phyloP scores from a whole-genome alignment of 1,284 basidiomycete species.

The Ganoderma boninense region DNA sequence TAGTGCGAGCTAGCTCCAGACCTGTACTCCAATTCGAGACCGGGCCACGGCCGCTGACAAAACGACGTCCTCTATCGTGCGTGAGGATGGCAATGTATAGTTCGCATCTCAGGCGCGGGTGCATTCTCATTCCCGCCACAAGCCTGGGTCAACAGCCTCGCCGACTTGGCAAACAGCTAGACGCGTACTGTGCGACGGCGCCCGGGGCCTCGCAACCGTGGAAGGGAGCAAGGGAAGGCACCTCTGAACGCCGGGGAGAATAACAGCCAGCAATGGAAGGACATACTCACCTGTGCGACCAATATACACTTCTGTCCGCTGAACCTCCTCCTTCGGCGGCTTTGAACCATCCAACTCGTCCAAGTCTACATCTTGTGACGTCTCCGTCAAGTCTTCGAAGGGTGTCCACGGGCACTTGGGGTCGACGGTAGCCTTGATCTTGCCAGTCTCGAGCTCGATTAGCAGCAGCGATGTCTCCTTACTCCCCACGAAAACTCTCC shows the following conservation, averaged over 20 bases:
- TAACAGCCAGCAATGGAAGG: background rate
- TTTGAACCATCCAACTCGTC: conserved; percentile 76
- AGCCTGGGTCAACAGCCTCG: background rate
- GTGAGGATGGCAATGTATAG: no score
- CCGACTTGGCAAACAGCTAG: background rate
- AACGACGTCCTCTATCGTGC: no score
- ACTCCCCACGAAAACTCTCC: conserved; percentile 82
- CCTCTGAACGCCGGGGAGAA: background rate
- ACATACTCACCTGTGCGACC: conserved; percentile 81
- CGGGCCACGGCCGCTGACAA: no score
- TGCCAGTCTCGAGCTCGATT: conserved; percentile 85
- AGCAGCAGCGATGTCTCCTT: conserved; percentile 86
- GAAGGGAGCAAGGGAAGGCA: background rate
- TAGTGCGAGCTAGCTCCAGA: no score
- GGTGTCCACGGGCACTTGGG: conserved; percentile 81
- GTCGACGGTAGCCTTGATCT: conserved; percentile 80
- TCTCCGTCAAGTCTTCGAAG: conserved; percentile 59
- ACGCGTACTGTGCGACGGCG: background rate
- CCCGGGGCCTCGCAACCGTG: background rate
- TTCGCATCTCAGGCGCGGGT: no score
- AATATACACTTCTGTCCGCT: conserved; percentile 74
- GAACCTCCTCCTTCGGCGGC: conserved; percentile 46
- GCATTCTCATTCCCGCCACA: background rate
- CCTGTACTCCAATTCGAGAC: no score
- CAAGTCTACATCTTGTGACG: conserved; percentile 54